Conservation (phyloP, 2,329 filamentous ascomycete species). For the Talaromyces islandicus region DNA sequence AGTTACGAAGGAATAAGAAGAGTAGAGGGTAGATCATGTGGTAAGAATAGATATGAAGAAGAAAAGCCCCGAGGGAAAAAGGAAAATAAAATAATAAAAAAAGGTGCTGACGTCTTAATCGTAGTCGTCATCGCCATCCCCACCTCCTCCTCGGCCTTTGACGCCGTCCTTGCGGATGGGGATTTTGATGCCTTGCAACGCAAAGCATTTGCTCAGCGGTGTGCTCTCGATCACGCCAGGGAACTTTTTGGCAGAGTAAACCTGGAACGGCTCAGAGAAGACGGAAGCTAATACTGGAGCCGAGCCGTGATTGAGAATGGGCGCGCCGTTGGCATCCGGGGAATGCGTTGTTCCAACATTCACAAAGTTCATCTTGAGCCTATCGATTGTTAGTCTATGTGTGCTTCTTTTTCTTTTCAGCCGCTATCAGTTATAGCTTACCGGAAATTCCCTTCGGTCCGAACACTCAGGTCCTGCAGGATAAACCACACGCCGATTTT, state of each 20-base stretch:
- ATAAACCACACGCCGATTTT: constrained; percentile 95
- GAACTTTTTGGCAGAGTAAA: constrained; percentile 97
- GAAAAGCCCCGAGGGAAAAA: neutral
- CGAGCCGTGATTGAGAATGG: constrained; percentile 61
- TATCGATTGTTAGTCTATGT: constrained; percentile 20
- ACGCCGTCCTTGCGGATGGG: constrained; percentile 83
- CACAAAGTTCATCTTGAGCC: constrained; percentile 70
- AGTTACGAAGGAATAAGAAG: neutral
- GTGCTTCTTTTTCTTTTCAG: neutral
- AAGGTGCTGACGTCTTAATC: neutral
- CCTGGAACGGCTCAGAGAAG: constrained; percentile 85
- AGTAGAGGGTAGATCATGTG: neutral
- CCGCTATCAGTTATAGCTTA: constrained; percentile 37
- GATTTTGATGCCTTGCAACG: constrained; percentile 91
- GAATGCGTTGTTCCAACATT: constrained; percentile 60
- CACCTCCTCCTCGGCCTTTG: constrained; percentile 26
- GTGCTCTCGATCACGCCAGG: constrained; percentile 96
- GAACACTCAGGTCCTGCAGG: constrained; percentile 86
- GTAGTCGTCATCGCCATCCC: constrained; percentile 1
- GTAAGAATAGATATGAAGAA: neutral
- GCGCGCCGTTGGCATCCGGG: constrained; percentile 33
- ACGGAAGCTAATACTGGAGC: constrained; percentile 77
- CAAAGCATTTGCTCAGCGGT: constrained; percentile 83
- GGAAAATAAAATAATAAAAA: no score
- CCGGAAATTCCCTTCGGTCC: constrained; percentile 88